phyloP scores from a whole-genome alignment of 139 green algal species.

The Medakamo hakoo region DNA sequence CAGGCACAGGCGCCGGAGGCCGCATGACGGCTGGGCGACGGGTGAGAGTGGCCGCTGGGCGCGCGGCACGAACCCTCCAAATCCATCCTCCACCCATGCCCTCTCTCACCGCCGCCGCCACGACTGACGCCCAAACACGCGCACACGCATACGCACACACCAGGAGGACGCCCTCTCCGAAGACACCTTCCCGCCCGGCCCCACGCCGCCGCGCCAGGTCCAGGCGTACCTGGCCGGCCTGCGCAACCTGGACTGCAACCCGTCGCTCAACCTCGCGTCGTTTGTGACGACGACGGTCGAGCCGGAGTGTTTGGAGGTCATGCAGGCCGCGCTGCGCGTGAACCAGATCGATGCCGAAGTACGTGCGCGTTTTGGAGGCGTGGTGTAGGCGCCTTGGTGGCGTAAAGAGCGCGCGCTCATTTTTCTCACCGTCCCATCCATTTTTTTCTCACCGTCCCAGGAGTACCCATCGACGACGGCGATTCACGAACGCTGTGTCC shows the following conservation, averaged over 20 bases:
- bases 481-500: conserved; percentile 30
- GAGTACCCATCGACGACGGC: conserved; percentile 23
- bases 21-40: too few species aligned
- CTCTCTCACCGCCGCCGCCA: too few species aligned
- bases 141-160: not conserved
- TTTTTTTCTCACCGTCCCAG: too few species aligned
- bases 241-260: conserved; percentile 6
- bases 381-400: too few species aligned
- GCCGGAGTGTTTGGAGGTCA: conserved; percentile 18
- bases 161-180: not conserved
- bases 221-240: conserved; percentile 5
- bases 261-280: conserved; percentile 21
- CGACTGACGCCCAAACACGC: not conserved
- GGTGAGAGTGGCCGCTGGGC: too few species aligned
- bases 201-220: conserved; percentile 4
- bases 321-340: conserved; percentile 11
- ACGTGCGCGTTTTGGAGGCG: too few species aligned
- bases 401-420: too few species aligned
- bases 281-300: conserved; percentile 35
- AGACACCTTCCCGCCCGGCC: not conserved
- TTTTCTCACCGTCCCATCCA: too few species aligned
- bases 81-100: too few species aligned
- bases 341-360: conserved; percentile 23
- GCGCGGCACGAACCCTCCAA: too few species aligned
- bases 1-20: too few species aligned